Percentiles rank a stretch among this genome's conserved stretches.
These are phyloP conservation scores for Epichloe brachyelytri DNA, from an alignment of 2,329 filamentous ascomycete genomes.

Conservation along the genomic window DNA sequence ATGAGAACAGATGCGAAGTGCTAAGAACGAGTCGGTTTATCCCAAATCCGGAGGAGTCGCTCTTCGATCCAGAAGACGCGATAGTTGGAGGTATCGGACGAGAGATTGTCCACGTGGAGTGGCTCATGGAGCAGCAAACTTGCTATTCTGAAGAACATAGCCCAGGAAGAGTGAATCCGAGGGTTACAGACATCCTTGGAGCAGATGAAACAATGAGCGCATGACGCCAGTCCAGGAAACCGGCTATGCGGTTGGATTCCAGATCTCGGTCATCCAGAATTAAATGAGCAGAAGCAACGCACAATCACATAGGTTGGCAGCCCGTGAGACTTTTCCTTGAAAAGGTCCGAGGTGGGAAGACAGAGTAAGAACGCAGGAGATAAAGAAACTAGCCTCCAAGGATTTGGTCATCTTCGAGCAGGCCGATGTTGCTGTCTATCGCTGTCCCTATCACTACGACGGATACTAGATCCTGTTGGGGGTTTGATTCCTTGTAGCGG, in stretches of 20 bases:
- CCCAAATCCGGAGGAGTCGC: background rate
- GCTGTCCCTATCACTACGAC: constrained; percentile 29
- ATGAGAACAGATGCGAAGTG: constrained; percentile 1
- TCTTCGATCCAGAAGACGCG: constrained; percentile 7
- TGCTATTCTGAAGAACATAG: constrained; percentile 15
- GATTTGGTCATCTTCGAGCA: constrained; percentile 19
- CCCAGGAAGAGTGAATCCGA: constrained; percentile 13
- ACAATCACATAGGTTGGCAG: constrained; percentile 12
- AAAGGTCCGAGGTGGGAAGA: background rate
- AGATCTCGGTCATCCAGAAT: constrained; percentile 16
- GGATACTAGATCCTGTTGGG: constrained; percentile 22
- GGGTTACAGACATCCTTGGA: constrained; percentile 12
- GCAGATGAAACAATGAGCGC: constrained; percentile 11
- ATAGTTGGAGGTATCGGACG: constrained; percentile 11
- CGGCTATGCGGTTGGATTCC: constrained; percentile 12
- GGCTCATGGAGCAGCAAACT: constrained; percentile 16
- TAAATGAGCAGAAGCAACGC: constrained; percentile 14
- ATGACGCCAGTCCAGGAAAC: constrained; percentile 14
- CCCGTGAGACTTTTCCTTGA: background rate
- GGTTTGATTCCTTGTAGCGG: constrained; percentile 27
- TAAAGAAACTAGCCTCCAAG: constrained; percentile 1
- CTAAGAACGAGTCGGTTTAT: constrained; percentile 3
- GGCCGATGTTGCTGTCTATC: constrained; percentile 29
- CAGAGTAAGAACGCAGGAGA: constrained; percentile 2
- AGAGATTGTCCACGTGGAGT: constrained; percentile 15